These are phyloP conservation scores for Coelastrella sp. DNA, from an alignment of 139 green algal genomes.

Conservation along the genomic window DNA sequence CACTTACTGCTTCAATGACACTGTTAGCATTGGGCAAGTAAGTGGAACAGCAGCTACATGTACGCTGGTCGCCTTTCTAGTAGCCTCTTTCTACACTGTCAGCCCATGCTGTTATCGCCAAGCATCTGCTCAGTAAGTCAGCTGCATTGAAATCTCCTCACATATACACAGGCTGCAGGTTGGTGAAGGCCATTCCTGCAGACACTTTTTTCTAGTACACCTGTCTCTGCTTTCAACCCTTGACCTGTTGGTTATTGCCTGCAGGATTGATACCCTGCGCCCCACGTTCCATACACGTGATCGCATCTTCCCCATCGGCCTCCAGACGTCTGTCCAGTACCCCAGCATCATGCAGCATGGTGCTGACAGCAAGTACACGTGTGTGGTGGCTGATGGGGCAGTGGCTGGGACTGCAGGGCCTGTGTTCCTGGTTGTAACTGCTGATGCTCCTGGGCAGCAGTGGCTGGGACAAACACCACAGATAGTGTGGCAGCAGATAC, in stretches of 20 bases:
- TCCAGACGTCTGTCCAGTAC: neutral
- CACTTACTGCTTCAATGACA: neutral
- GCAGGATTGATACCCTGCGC: neutral
- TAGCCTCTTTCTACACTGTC: no score
- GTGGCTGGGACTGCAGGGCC: neutral
- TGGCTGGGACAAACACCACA: conserved; percentile 12
- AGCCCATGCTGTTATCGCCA: no score
- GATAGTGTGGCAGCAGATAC: conserved; percentile 8
- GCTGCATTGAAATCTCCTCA: no score
- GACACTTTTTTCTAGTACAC: no score
- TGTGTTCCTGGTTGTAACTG: conserved; percentile 16
- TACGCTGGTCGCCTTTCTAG: no score
- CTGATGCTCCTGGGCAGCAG: conserved; percentile 23
- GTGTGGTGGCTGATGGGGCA: conserved; percentile 20
- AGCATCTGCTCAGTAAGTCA: no score
- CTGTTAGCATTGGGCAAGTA: conserved; percentile 13
- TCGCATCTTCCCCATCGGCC: conserved; percentile 15
- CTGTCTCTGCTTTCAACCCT: neutral
- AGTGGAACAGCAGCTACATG: no score
- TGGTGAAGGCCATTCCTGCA: no score
- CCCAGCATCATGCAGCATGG: neutral
- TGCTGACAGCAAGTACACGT: neutral
- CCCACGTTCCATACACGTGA: neutral
- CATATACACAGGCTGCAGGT: no score
- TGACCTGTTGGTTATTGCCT: neutral